Percentiles rank a stretch among this genome's conserved stretches.
Evolutionary conservation across 2,329 filamentous ascomycete genomes (phyloP).

Genomic region (Dothideomycetidae sp.): DNA sequence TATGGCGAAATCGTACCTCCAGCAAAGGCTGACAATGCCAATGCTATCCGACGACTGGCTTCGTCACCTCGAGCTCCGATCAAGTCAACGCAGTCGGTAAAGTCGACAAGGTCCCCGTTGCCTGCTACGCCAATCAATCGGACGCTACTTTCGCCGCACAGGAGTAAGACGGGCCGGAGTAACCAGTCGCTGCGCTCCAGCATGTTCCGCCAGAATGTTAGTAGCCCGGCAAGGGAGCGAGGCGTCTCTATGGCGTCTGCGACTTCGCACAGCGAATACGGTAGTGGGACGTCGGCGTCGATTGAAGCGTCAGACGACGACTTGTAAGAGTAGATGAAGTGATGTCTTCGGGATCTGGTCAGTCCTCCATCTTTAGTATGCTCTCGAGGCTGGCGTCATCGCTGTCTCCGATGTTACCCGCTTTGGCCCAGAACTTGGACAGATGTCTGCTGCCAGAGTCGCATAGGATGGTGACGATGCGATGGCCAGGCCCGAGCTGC

Average conservation of each 20-base stretch:
- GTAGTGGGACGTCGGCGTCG: background rate
- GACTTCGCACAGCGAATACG: background rate
- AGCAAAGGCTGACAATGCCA: too few relatives aligned
- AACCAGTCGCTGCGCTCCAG: conserved; percentile 6
- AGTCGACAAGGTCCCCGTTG: too few relatives aligned
- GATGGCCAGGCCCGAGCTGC: conserved; percentile 41
- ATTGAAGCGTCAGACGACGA: conserved; percentile 8
- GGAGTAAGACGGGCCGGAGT: background rate
- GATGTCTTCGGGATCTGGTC: background rate
- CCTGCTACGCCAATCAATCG: background rate
- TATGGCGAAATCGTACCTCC: too few relatives aligned
- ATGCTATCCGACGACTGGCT: too few relatives aligned
- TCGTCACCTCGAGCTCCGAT: background rate
- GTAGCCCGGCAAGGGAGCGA: background rate
- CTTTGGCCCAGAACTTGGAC: conserved; percentile 70
- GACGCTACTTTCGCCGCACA: background rate
- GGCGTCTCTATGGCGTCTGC: conserved; percentile 1
- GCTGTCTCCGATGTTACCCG: conserved; percentile 47
- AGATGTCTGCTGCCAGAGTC: conserved; percentile 63
- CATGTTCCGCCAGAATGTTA: conserved; percentile 1
- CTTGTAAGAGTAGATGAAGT: background rate
- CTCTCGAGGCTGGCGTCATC: conserved; percentile 39
- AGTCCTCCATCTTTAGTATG: conserved; percentile 30
- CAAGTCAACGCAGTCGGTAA: background rate
- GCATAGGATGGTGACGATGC: conserved; percentile 71